A percentile compares a stretch with the other conserved stretches of the same genome.
Evolutionary conservation across 176 grass and related monocot genomes (phyloP).

Genomic region (Carex pumila): DNA sequence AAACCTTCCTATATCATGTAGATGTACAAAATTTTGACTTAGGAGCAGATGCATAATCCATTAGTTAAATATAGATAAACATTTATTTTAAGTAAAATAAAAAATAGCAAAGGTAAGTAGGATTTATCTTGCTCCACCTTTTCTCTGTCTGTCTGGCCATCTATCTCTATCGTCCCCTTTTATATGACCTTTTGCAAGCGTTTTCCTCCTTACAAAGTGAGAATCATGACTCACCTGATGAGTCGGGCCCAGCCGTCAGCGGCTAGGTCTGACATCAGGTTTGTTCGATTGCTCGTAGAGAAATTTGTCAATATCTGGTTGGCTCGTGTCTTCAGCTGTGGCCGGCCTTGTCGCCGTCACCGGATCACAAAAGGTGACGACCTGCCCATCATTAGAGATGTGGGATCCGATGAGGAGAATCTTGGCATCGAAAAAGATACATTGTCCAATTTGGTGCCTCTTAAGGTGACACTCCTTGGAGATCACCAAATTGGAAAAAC

Average conservation of each 20-base stretch:
- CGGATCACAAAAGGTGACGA: not conserved
- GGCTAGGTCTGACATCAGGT: slow-evolving; percentile 7
- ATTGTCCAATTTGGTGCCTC: slow-evolving; percentile 40
- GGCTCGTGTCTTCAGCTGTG: not conserved
- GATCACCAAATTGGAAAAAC: slow-evolving; percentile 86
- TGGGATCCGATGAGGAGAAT: not conserved
- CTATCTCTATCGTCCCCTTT: slow-evolving; percentile 2
- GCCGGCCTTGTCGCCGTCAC: not conserved
- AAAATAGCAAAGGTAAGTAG: not conserved
- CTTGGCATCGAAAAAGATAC: slow-evolving; percentile 1
- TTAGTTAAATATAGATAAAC: slow-evolving; percentile 21
- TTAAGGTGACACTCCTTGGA: slow-evolving; percentile 87
- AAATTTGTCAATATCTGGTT: slow-evolving; percentile 1
- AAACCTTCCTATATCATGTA: not conserved
- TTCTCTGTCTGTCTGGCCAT: not conserved
- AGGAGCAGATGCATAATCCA: not conserved
- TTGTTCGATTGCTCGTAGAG: not conserved
- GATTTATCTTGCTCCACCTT: not conserved
- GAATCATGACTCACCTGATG: slow-evolving; percentile 2
- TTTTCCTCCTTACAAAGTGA: not conserved
- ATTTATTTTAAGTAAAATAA: slow-evolving; percentile 13
- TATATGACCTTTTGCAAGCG: slow-evolving; percentile 1
- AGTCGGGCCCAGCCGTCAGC: not conserved
- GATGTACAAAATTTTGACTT: not conserved
- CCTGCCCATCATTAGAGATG: not conserved